Base-by-base conservation (phyloP, 495 filamentous ascomycete species). In the Trichoderma virens region DNA sequence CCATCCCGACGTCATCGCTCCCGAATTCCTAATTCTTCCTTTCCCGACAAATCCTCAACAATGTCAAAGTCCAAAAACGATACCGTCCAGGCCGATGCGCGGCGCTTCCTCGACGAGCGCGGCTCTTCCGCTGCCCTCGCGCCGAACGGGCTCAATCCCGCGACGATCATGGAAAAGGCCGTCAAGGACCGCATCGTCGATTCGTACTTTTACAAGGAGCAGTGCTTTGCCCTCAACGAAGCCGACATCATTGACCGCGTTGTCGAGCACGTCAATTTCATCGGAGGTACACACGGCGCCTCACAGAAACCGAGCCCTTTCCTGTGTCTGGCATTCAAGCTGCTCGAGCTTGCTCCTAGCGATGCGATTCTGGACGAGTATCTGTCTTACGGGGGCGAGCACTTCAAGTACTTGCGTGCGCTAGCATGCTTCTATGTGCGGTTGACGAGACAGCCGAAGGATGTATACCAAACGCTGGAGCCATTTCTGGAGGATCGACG, bases 181-280 rank as follows among this genome's bases (percentile, higher is more conserved):
- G 90, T 96, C 64, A 89, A 92, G 65, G 93, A 98, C 73, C 92
- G 94, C 70, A 97, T 98, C 74, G 86, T 90, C 64, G 90, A 96
- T 66, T 89, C 85, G 67, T 94, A 95, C 78, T 98, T 97, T 79
- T 98, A 91, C 90, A 97, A 97, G 76, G 95, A 98, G 74, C 93
- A 97, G 74, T 95, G 93, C 72, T 98, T 97, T 78, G 94, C 89
- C 27, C 79, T 98, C 66, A 98, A 98, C 77, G 91, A 92, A 62
- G 90, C 80, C 80, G 67, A 97, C 88, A 62, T 97, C 1, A 89
- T 95, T 67, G 91, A 97, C 78, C 92, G 94, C 35, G 93, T 93
- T 2, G 88, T 89, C 39, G 89, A 92, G 65, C 79, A 96, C 66
- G 90, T 88, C 39, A 85, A 81, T 70, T 83, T 80, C 76, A 83